Percentiles rank a stretch among this genome's conserved stretches.
Evolutionary conservation across 495 filamentous ascomycete genomes (phyloP).

Genomic region (Sphaerosporella brunnea): DNA sequence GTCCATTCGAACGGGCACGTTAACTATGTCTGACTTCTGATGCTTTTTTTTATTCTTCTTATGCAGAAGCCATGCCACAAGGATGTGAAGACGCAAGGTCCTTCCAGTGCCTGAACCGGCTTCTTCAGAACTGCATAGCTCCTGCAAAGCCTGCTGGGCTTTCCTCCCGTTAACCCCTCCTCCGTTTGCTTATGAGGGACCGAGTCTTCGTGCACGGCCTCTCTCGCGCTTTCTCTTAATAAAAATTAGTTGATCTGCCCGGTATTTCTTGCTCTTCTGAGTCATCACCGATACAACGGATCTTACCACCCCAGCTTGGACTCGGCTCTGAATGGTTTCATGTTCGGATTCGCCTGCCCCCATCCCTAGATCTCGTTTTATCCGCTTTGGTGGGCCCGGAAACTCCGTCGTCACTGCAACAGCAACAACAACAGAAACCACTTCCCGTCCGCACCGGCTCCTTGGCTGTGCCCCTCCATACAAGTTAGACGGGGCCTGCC

Average conservation of each 20-base stretch:
- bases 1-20: too few species aligned
- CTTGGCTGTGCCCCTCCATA: slow-evolving; percentile 2
- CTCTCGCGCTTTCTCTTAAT: not conserved
- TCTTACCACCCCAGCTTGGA: not conserved
- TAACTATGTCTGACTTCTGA: too few species aligned
- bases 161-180: too few species aligned
- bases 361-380: slow-evolving; percentile 5
- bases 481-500: not conserved
- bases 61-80: too few species aligned
- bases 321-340: slow-evolving; percentile 4
- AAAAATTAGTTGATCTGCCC: not conserved
- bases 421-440: not conserved
- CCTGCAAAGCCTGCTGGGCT: too few species aligned
- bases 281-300: not conserved
- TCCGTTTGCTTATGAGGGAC: not conserved
- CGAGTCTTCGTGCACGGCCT: not conserved
- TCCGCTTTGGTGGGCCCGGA: not conserved
- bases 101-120: too few species aligned
- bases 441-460: not conserved
- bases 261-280: slow-evolving; percentile 3
- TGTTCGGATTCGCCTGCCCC: slow-evolving; percentile 3
- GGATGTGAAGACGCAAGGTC: too few species aligned
- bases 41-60: too few species aligned
- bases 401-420: not conserved
- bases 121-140: too few species aligned